Conservation (phyloP, 2,329 filamentous ascomycete species). For the Exutisphaerella laricina region DNA sequence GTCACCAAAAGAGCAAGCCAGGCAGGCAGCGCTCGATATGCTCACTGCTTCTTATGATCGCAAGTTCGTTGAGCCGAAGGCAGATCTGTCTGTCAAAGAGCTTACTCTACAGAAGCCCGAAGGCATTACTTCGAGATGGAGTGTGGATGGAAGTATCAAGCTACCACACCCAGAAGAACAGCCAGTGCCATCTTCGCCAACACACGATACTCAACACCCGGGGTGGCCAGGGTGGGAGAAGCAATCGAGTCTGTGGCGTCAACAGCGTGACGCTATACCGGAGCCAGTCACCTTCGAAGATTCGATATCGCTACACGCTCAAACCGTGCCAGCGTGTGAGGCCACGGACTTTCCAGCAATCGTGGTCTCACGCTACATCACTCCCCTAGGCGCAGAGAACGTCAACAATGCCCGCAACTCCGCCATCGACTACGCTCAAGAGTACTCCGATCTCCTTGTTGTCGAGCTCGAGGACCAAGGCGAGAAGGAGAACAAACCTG, state of each 20-base stretch:
- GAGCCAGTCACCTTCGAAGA: constrained; percentile 15
- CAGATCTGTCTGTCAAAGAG: constrained; percentile 3
- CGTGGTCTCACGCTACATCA: constrained; percentile 33
- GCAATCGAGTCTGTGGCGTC: constrained; percentile 29
- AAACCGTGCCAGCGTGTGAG: constrained; percentile 21
- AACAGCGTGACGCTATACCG: constrained; percentile 25
- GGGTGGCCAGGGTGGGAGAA: constrained; percentile 28
- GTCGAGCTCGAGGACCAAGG: constrained; percentile 18
- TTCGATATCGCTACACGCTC: constrained; percentile 26
- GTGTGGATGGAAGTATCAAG: constrained; percentile 8
- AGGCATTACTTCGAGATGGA: constrained; percentile 1
- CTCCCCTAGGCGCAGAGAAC: constrained; percentile 23
- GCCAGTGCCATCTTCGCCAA: constrained; percentile 11
- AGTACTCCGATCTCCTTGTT: constrained; percentile 20
- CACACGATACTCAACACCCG: constrained; percentile 20
- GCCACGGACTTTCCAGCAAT: constrained; percentile 25
- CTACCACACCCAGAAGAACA: constrained; percentile 8
- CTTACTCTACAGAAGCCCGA: not conserved
- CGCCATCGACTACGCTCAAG: constrained; percentile 18
- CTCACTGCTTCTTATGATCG: constrained; percentile 3
- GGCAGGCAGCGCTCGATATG: constrained; percentile 8
- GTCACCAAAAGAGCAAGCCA: constrained; percentile 4
- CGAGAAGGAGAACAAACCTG: constrained; percentile 14
- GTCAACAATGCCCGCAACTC: constrained; percentile 16
- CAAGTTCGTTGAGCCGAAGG: constrained; percentile 3